These are phyloP conservation scores for Penicillium cataractarum DNA, from an alignment of 495 filamentous ascomycete species.

Conservation along the genomic window DNA sequence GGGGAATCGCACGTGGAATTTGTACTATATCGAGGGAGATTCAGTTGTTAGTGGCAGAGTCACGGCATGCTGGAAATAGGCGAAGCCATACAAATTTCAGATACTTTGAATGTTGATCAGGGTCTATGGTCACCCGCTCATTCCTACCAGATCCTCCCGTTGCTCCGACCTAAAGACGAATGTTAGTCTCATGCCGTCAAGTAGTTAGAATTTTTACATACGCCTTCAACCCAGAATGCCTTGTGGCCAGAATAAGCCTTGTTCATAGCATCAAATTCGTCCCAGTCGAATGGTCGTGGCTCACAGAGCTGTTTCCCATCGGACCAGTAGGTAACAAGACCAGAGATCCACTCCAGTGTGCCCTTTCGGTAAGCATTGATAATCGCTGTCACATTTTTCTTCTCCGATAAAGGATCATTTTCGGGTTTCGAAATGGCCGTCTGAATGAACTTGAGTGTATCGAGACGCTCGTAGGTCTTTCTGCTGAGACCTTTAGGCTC, in stretches of 20 bases:
- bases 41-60: neutral
- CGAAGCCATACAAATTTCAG: neutral
- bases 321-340: conserved; percentile 12
- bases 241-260: neutral
- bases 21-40: neutral
- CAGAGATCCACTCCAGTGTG: neutral
- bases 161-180: neutral
- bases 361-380: neutral
- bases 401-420: neutral
- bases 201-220: neutral
- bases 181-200: neutral
- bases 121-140: neutral
- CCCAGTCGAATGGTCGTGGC: conserved; percentile 9
- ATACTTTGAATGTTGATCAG: neutral
- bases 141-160: neutral
- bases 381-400: neutral
- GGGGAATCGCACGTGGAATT: neutral
- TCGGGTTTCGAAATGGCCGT: neutral
- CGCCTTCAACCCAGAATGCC: conserved; percentile 4
- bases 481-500: neutral
- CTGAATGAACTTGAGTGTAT: neutral
- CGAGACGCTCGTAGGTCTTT: neutral
- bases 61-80: no score
- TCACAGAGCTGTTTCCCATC: conserved; percentile 9
- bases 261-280: conserved; percentile 8